Evolutionary conservation across 73 alveolate species (phyloP), one percentile per base, ranked within the genome.

Genomic region (Symbiodinium pilosum): DNA sequence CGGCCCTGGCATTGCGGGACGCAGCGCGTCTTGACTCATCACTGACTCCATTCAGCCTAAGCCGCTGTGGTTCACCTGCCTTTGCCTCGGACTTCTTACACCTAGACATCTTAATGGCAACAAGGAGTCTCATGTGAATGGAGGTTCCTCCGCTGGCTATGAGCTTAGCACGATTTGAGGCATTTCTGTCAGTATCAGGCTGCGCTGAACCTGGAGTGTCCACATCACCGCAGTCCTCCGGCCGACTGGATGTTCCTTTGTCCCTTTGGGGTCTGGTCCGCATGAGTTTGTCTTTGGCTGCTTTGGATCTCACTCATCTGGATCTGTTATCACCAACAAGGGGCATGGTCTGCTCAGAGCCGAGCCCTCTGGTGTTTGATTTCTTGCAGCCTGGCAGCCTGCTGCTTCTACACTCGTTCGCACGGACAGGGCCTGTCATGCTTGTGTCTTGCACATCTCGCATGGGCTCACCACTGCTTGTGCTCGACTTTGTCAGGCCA

Each of bases 331-430:
- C 59, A 83, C 39, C 83, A 26, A 41, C 14, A 21, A 44, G 69
- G 40, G 20, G 93, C 3, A n/a, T 44, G 4, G 73, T 81, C 8
- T 32, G 98, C 16, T 1, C 42, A 68, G 98, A 52, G 8, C 71
- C 28, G 64, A 8, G 39, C 28, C 64, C 34, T 43, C 18, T 59
- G 36, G 87, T 38, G 38, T 86, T 47, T 18, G 98, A 93, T 68
- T 38, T 51, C 88, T 64, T 93, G 92, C 34, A 84, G 43, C 42
- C 41, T 30, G 98, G 84, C 84, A 44, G 83, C 41, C 32, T 34
- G 39, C 43, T 40, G 44, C 39, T 38, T 4, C 42, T 77, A 47
- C 98, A 39, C 38, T n/a, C 84, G 26, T 28, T 40, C 34, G 91
- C 85, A 8, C 3, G 44, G 44, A 43, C 26, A 39, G 98, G 69